Base-by-base conservation (phyloP, 352 stramenopile genomes). In the Porosira glacialis region DNA sequence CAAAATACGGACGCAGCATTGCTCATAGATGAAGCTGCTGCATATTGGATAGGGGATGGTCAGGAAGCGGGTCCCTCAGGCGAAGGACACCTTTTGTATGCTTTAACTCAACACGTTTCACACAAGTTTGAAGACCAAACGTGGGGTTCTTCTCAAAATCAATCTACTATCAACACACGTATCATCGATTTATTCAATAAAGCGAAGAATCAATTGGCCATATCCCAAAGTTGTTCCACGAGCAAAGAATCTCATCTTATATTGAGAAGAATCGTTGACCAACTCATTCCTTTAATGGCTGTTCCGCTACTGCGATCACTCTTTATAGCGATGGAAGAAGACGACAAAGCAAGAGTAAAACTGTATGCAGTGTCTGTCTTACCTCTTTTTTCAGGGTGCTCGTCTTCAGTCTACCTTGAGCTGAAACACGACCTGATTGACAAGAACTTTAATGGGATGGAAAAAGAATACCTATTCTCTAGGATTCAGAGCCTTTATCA, bases 21-120 rank as follows among this genome's bases (percentile, higher is more conserved):
- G 28, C 75, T 74, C 4, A 85, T 90, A 41, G 83, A 90, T 62
- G 81, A 85, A 52, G 86, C 78, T 19, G 83, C 84, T 31, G 83
- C 83, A 7, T 90, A 89, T 70, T 90, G 82, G 83, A 89, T 92
- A 69, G 86, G 86, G 17, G 83, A 89, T 67, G 84, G 77, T 30
- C 76, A 89, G 64, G 41, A 66, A 19, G 81, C 83, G 43, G 83
- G 80, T 13, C 79, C 79, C 52, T 63, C 64, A 43, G 60, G 78
- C 17, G 67, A 81, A 43, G 86, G 86, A 1, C 81, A 92, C 45
- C 60, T 90, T 3, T 60, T 92, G 13, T 92, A 92, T 67, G 77
- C 80, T 13, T 61, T 90, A 15, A 82, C 86, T 52, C 83, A 92
- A 55, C 62, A 63, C 26, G 75, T 85, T 45, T 80, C 66, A 15